Percentiles rank a stretch among this genome's conserved stretches.
Conservation (phyloP, 1,284 basidiomycete species). For the Leccinum brunneo-olivaceum region DNA sequence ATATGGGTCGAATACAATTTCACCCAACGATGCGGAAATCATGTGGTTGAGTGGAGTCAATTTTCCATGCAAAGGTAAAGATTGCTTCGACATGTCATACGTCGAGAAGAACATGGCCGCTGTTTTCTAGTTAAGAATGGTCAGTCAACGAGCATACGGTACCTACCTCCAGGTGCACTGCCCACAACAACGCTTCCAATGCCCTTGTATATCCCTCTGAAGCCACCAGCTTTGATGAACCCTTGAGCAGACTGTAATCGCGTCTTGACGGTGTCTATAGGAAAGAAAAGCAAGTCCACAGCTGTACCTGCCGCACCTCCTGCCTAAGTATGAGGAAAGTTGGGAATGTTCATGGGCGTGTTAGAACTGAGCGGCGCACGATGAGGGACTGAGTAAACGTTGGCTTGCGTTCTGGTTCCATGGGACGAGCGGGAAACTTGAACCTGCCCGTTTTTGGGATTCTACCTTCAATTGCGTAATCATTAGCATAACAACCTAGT, state of each 20-base stretch:
- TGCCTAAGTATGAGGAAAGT: conserved; percentile 43
- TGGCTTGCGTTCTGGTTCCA: conserved; percentile 28
- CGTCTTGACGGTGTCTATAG: conserved; percentile 95
- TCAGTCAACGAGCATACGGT: background rate
- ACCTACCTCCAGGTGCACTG: conserved; percentile 89
- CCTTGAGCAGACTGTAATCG: conserved; percentile 86
- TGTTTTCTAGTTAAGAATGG: conserved; percentile 28
- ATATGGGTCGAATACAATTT: conserved; percentile 57
- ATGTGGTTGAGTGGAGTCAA: conserved; percentile 74
- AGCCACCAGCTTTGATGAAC: conserved; percentile 82
- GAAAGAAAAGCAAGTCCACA: conserved; percentile 94
- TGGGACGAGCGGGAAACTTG: conserved; percentile 10
- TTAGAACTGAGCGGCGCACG: conserved; percentile 22
- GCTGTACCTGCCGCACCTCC: conserved; percentile 84
- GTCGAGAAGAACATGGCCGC: conserved; percentile 94
- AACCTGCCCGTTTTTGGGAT: background rate
- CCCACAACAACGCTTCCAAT: conserved; percentile 94
- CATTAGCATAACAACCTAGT: background rate
- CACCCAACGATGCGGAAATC: conserved; percentile 73
- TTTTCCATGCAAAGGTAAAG: conserved; percentile 51
- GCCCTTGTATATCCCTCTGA: conserved; percentile 90
- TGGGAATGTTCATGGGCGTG: conserved; percentile 9
- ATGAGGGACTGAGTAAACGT: conserved; percentile 33
- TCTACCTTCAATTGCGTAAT: background rate
- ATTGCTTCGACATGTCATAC: conserved; percentile 85